Evolutionary conservation across 768 basidiomycete species (phyloP).

Genomic region (Austroboletus eburneus): DNA sequence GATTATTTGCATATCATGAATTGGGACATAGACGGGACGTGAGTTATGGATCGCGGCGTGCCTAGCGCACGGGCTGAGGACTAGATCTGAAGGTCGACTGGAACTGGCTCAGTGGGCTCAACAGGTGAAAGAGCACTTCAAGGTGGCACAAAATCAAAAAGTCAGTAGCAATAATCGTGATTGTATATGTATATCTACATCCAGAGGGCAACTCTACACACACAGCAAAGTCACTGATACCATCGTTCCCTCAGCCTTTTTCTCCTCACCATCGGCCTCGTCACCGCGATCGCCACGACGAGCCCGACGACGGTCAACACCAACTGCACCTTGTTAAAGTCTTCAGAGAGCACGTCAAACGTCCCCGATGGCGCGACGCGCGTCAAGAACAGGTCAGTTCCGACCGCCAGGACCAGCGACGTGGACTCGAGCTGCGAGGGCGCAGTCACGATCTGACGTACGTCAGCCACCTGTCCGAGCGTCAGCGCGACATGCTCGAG

Average conservation of each 20-base stretch:
- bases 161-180: too few relatives aligned
- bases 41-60: too few relatives aligned
- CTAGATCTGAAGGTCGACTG: too few relatives aligned
- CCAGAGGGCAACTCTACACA: too few relatives aligned
- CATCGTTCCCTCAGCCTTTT: conserved; percentile 68
- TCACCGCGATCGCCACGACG: conserved; percentile 69
- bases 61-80: too few relatives aligned
- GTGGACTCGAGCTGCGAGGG: conserved; percentile 91
- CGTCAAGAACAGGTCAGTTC: conserved; percentile 87
- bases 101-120: too few relatives aligned
- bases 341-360: conserved; percentile 89
- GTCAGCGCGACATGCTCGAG: too few relatives aligned
- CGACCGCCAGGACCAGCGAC: conserved; percentile 80
- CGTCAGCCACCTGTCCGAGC: conserved; percentile 54
- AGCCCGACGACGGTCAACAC: conserved; percentile 76
- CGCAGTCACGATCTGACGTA: conserved; percentile 67
- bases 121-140: too few relatives aligned
- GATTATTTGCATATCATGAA: too few relatives aligned
- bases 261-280: conserved; percentile 73
- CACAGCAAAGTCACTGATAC: conserved; percentile 56
- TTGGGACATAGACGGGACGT: too few relatives aligned
- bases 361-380: conserved; percentile 82
- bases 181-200: too few relatives aligned
- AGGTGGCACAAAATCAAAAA: too few relatives aligned
- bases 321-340: conserved; percentile 90